A percentile compares a stretch with the other conserved stretches of the same genome.
Conservation (phyloP, 2,329 filamentous ascomycete species). For the Fusarium bactridioides region DNA sequence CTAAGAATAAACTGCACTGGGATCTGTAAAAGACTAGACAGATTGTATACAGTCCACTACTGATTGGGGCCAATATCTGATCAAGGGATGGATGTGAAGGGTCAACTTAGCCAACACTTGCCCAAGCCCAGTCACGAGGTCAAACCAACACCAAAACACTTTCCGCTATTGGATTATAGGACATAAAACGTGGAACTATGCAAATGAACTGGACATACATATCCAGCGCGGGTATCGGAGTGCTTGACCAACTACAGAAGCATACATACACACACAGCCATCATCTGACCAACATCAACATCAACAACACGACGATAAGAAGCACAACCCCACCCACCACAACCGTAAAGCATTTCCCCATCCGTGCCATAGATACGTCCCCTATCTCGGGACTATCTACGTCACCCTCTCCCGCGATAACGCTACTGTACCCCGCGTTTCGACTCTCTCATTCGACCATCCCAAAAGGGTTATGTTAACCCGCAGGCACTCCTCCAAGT, state of each 20-base stretch:
- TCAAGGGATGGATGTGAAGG: no score
- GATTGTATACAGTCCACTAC: neutral
- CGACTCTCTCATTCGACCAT: neutral
- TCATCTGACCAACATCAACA: neutral
- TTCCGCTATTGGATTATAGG: neutral
- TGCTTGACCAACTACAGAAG: neutral
- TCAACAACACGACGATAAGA: neutral
- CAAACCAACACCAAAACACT: neutral
- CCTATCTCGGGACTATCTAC: constrained; percentile 1
- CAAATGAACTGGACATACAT: neutral
- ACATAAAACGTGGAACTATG: neutral
- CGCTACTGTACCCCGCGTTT: constrained; percentile 29
- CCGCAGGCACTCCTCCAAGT: constrained; percentile 12
- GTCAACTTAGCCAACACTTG: neutral
- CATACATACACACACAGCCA: neutral
- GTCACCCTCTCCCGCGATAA: constrained; percentile 27
- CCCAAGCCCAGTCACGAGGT: neutral
- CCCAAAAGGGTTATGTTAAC: constrained; percentile 32
- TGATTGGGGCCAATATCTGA: no score
- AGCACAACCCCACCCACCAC: neutral
- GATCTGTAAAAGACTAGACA: rapidly evolving
- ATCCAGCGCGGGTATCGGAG: neutral
- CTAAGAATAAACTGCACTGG: neutral
- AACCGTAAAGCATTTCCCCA: constrained; percentile 15
- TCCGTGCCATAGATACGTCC: neutral